Percentiles rank a stretch among this genome's conserved stretches.
Conservation (phyloP, 1,284 basidiomycete genomes). For the Calocybe gambosa region DNA sequence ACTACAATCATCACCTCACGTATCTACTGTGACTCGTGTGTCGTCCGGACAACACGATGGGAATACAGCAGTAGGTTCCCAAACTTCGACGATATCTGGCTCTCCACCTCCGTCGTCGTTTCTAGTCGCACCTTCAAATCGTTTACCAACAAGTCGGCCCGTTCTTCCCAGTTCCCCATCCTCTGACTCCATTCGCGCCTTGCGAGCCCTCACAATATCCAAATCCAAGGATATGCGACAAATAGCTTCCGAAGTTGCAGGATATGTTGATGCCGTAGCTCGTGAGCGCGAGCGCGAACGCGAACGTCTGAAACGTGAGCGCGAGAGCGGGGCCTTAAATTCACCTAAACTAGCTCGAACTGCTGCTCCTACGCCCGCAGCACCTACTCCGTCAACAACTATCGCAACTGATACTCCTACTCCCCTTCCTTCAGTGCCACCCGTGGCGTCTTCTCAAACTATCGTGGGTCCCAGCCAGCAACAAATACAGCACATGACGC, state of each 20-base stretch:
- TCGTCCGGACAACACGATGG: conserved; percentile 5
- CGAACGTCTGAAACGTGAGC: conserved; percentile 60
- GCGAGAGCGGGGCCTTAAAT: conserved; percentile 34
- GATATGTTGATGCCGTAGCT: conserved; percentile 65
- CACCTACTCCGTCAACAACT: conserved; percentile 22
- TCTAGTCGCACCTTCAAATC: conserved; percentile 1
- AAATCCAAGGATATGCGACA: conserved; percentile 35
- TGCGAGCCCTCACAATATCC: conserved; percentile 37
- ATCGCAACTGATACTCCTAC: conserved; percentile 15
- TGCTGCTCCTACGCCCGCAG: conserved; percentile 21
- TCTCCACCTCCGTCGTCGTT: conserved; percentile 5
- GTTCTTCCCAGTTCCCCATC: conserved; percentile 24
- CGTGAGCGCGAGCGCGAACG: conserved; percentile 67
- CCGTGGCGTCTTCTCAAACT: conserved; percentile 14
- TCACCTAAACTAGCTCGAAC: conserved; percentile 35
- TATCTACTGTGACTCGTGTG: conserved; percentile 14
- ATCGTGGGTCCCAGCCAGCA: conserved; percentile 8
- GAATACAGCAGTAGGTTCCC: not conserved
- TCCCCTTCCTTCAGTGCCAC: conserved; percentile 13
- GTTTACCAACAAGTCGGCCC: conserved; percentile 14
- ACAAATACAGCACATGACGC: conserved; percentile 11
- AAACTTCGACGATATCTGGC: conserved; percentile 1
- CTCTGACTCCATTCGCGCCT: conserved; percentile 29
- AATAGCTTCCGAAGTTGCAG: conserved; percentile 52
- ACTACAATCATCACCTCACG: conserved; percentile 55